Percentiles rank a stretch among this genome's conserved stretches.
Conservation (phyloP, 2,329 filamentous ascomycete genomes). For the Bipolaris gigantea region DNA sequence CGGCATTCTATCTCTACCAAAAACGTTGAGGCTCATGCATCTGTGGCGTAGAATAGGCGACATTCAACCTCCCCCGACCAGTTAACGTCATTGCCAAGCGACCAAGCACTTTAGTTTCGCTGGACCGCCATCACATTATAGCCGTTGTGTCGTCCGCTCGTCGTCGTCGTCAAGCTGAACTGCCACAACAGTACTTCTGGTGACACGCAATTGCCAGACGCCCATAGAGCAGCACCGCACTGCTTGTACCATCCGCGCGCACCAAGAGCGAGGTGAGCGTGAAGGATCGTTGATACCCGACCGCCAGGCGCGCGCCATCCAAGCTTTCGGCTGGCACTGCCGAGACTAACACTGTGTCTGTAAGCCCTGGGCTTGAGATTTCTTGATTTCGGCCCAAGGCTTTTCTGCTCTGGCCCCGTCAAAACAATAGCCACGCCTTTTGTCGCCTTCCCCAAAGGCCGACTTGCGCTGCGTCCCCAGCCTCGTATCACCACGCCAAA, state of each 20-base stretch:
- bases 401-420: slow-evolving; percentile 1
- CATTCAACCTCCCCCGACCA: not conserved
- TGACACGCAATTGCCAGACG: not conserved
- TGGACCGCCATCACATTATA: slow-evolving; percentile 7
- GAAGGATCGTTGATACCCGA: slow-evolving; percentile 1
- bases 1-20: not conserved
- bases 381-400: slow-evolving; percentile 1
- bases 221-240: not conserved
- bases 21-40: slow-evolving; percentile 1
- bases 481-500: slow-evolving; percentile 9
- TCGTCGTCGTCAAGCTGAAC: not conserved
- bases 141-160: slow-evolving; percentile 1
- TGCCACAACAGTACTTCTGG: not conserved
- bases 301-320: slow-evolving; percentile 3
- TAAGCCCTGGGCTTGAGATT: slow-evolving; percentile 5
- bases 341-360: slow-evolving; percentile 5
- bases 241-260: slow-evolving; percentile 1
- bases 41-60: slow-evolving; percentile 7
- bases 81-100: slow-evolving; percentile 13
- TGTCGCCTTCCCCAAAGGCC: not conserved
- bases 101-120: slow-evolving; percentile 12
- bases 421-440: not conserved
- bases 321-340: slow-evolving; percentile 11
- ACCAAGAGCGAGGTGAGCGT: not conserved
- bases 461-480: slow-evolving; percentile 7